phyloP scores from a whole-genome alignment of 1,284 basidiomycete species.

The Cryptococcus floricola region DNA sequence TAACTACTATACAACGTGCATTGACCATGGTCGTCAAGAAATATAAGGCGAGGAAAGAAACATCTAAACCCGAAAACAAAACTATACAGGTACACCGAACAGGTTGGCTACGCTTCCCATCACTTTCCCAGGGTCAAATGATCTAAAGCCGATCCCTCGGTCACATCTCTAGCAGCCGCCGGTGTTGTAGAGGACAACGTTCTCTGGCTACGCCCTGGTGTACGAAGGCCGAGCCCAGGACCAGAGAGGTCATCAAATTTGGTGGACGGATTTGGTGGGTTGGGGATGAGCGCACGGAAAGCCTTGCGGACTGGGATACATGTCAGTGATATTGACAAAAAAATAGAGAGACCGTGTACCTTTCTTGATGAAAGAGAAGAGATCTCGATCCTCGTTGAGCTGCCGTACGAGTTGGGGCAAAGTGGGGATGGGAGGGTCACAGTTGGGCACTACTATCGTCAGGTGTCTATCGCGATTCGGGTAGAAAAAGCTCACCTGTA shows the following conservation, averaged over 20 bases:
- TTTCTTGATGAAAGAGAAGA: conserved; percentile 44
- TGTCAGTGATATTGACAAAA: neutral
- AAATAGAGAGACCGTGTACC: conserved; percentile 9
- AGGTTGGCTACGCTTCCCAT: neutral
- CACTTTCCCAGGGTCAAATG: conserved; percentile 5
- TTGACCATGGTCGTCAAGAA: neutral
- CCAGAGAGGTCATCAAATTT: conserved; percentile 31
- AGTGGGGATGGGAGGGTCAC: conserved; percentile 37
- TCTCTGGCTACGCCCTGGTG: conserved; percentile 9
- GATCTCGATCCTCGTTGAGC: conserved; percentile 43
- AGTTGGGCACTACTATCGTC: conserved; percentile 36
- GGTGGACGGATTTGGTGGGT: conserved; percentile 17
- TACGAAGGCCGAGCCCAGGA: conserved; percentile 18
- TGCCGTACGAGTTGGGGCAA: conserved; percentile 36
- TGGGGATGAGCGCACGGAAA: conserved; percentile 28
- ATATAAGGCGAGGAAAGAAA: neutral
- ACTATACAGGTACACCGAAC: neutral
- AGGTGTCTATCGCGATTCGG: neutral
- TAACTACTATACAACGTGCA: neutral
- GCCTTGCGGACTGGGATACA: conserved; percentile 28
- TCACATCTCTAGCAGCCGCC: neutral
- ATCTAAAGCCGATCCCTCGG: conserved; percentile 4
- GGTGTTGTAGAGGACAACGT: neutral
- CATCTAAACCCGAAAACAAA: neutral
- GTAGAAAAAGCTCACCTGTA: conserved; percentile 56